Evolutionary conservation across 225 moss, liverwort and hornwort species (phyloP).

Genomic region (Polytrichum commune): DNA sequence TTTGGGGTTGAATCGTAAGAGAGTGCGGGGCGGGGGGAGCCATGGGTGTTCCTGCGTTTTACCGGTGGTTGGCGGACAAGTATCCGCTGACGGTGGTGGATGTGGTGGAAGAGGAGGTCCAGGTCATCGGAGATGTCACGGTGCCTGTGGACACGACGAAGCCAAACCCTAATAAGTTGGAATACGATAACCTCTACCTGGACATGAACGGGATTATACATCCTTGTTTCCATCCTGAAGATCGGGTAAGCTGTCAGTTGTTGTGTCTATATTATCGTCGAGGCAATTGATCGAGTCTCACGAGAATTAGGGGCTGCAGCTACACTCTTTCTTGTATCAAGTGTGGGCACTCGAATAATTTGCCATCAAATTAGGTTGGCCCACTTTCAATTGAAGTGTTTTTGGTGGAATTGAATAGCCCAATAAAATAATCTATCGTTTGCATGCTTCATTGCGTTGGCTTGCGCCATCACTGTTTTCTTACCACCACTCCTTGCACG

Average conservation of each 20-base stretch:
- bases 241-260: constrained; percentile 57
- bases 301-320: too few relatives aligned
- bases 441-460: too few relatives aligned
- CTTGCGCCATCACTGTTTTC: too few relatives aligned
- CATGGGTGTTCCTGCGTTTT: constrained; percentile 99
- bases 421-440: too few relatives aligned
- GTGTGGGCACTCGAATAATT: too few relatives aligned
- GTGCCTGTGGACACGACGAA: constrained; percentile 88
- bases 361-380: too few relatives aligned
- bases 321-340: too few relatives aligned
- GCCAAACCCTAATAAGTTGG: constrained; percentile 87
- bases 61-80: constrained; percentile 96
- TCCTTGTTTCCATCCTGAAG: constrained; percentile 99
- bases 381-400: too few relatives aligned
- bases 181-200: constrained; percentile 94
- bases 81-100: constrained; percentile 94
- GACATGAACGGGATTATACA: constrained; percentile 99
- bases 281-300: too few relatives aligned
- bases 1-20: not conserved
- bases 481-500: too few relatives aligned
- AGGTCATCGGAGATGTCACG: constrained; percentile 74
- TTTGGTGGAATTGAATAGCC: too few relatives aligned
- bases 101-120: constrained; percentile 87
- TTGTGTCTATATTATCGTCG: too few relatives aligned
- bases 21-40: not conserved